Percentiles rank a stretch among this genome's conserved stretches.
These are phyloP conservation scores for Cucurbita maxima DNA, from an alignment of 306 rosid genomes.

Conservation along the genomic window DNA sequence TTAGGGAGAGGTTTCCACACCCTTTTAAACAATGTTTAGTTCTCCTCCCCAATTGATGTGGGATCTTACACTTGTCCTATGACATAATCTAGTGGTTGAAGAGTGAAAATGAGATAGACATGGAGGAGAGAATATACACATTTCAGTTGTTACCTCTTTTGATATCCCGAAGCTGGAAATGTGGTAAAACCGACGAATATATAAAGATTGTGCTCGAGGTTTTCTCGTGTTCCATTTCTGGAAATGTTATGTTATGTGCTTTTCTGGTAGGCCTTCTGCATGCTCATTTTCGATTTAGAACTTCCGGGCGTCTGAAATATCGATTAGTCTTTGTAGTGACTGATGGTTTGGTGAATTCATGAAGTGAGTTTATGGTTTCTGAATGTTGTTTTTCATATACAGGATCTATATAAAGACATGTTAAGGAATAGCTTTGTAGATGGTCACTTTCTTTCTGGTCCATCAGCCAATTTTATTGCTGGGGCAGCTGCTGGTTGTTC, in stretches of 20 bases:
- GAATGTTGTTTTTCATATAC: slow-evolving; percentile 1
- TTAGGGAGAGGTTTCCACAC: no score
- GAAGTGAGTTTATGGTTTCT: not conserved
- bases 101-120: not conserved
- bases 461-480: slow-evolving; percentile 65
- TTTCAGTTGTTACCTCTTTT: not conserved
- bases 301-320: not conserved
- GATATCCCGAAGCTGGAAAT: not conserved
- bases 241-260: not conserved
- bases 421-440: slow-evolving; percentile 36
- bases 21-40: no score
- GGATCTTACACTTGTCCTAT: not conserved
- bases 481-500: slow-evolving; percentile 95
- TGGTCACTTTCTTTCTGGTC: slow-evolving; percentile 42
- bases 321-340: not conserved
- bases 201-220: not conserved
- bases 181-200: not conserved
- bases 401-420: slow-evolving; percentile 81
- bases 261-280: not conserved
- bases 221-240: not conserved
- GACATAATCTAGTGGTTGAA: not conserved
- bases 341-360: not conserved
- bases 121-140: not conserved
- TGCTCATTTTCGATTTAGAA: not conserved
- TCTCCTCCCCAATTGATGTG: no score